Conservation (phyloP, 768 basidiomycete species). For the Stropharia rugosoannulata region DNA sequence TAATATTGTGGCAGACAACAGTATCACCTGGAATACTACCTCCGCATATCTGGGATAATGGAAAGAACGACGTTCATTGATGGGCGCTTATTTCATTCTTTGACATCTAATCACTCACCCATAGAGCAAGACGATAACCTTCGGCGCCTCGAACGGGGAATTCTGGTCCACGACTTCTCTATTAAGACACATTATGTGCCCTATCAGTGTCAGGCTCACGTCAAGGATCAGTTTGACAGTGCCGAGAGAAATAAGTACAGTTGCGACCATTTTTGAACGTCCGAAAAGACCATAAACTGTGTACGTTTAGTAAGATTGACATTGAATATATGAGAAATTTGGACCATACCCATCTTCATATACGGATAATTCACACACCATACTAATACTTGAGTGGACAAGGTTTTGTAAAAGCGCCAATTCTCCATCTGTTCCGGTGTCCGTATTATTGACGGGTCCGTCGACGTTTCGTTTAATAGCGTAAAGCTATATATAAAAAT, state of each 20-base stretch:
- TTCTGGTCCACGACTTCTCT: no score
- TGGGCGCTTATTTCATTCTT: no score
- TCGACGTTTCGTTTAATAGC: neutral
- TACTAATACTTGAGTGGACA: conserved; percentile 1
- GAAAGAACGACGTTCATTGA: no score
- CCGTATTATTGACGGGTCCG: neutral
- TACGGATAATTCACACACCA: neutral
- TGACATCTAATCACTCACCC: no score
- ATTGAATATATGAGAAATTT: neutral
- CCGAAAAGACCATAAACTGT: conserved; percentile 1
- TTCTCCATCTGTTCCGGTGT: neutral
- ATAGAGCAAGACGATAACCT: no score
- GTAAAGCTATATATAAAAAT: neutral
- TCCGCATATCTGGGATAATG: no score
- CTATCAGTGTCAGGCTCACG: neutral
- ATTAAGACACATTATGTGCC: no score
- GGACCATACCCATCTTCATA: conserved; percentile 4
- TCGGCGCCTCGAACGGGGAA: no score
- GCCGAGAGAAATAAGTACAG: neutral
- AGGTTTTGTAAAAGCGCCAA: conserved; percentile 6
- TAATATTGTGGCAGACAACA: no score
- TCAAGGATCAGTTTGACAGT: neutral
- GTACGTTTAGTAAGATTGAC: neutral
- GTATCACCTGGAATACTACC: no score
- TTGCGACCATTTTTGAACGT: neutral